Conservation (phyloP, 257 asterid species). For the Ilex aquifolium region DNA sequence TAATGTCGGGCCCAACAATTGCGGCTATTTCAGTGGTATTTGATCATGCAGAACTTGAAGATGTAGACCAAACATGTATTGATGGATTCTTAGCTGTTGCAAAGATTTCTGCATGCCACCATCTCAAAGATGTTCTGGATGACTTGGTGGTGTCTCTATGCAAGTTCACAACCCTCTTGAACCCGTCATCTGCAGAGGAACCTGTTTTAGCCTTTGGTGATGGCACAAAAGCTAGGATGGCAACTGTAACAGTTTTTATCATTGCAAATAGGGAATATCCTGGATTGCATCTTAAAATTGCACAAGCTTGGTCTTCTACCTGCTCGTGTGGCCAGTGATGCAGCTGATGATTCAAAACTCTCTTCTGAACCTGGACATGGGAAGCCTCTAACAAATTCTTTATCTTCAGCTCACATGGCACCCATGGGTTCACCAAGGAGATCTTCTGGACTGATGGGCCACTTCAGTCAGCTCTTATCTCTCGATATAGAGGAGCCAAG, state of each 20-base stretch:
- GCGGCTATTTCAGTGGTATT: conserved; percentile 97
- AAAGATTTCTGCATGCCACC: conserved; percentile 91
- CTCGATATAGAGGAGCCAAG: conserved; percentile 93
- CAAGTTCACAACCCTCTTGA: conserved; percentile 82
- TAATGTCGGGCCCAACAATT: conserved; percentile 96
- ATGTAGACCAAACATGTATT: conserved; percentile 87
- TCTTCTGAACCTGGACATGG: conserved; percentile 83
- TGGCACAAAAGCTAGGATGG: conserved; percentile 94
- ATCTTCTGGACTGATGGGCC: conserved; percentile 93
- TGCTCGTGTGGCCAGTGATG: conserved; percentile 97
- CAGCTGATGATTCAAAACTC: conserved; percentile 81
- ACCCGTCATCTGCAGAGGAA: conserved; percentile 83
- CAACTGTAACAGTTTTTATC: conserved; percentile 86
- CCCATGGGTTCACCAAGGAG: conserved; percentile 86
- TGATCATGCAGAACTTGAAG: conserved; percentile 91
- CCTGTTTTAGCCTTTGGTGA: conserved; percentile 94
- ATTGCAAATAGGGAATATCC: conserved; percentile 83
- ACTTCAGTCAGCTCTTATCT: conserved; percentile 91
- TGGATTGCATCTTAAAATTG: conserved; percentile 83
- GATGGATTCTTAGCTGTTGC: conserved; percentile 97
- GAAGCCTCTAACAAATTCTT: conserved; percentile 66
- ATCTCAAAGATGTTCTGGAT: conserved; percentile 91
- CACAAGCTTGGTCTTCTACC: conserved; percentile 98
- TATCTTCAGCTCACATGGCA: conserved; percentile 73
- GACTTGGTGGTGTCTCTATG: conserved; percentile 93